These are phyloP conservation scores for Penicillium capsulatum DNA, from an alignment of 2,329 filamentous ascomycete species.

Conservation along the genomic window DNA sequence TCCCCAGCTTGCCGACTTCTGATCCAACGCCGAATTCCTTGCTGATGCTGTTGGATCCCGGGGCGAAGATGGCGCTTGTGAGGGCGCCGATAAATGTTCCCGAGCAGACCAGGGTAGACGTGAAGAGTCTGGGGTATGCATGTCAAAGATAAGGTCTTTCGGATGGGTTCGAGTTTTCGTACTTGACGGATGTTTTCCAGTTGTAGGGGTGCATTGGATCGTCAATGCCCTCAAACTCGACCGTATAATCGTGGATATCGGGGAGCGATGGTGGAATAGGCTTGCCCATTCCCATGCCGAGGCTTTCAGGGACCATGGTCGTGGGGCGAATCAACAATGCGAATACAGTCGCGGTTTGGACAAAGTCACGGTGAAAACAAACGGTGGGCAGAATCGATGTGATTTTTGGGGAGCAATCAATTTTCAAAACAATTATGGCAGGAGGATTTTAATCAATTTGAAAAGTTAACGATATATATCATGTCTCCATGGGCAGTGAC, in stretches of 20 bases:
- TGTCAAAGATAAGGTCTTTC: neutral
- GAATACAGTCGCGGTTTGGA: too few species aligned
- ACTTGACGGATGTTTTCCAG: conserved; percentile 48
- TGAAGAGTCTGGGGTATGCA: conserved; percentile 15
- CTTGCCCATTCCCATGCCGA: conserved; percentile 36
- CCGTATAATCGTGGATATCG: conserved; percentile 50
- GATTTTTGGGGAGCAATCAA: too few species aligned
- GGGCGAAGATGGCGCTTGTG: conserved; percentile 61
- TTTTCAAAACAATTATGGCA: too few species aligned
- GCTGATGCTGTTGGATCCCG: conserved; percentile 57
- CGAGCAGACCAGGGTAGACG: conserved; percentile 31
- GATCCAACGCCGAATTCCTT: conserved; percentile 41
- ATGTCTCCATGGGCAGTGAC: too few species aligned
- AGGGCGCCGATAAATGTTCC: conserved; percentile 51
- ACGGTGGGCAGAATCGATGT: too few species aligned
- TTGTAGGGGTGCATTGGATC: conserved; percentile 53
- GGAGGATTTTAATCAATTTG: too few species aligned
- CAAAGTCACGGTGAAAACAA: neutral
- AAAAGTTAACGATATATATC: too few species aligned
- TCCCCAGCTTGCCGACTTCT: conserved; percentile 44
- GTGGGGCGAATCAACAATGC: too few species aligned
- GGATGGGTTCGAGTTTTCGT: too few species aligned
- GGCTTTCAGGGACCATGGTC: conserved; percentile 4
- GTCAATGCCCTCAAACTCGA: conserved; percentile 51
- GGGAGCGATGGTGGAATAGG: conserved; percentile 48